Conservation (phyloP, 2,329 filamentous ascomycete species). For the Trichoderma lentiforme region DNA sequence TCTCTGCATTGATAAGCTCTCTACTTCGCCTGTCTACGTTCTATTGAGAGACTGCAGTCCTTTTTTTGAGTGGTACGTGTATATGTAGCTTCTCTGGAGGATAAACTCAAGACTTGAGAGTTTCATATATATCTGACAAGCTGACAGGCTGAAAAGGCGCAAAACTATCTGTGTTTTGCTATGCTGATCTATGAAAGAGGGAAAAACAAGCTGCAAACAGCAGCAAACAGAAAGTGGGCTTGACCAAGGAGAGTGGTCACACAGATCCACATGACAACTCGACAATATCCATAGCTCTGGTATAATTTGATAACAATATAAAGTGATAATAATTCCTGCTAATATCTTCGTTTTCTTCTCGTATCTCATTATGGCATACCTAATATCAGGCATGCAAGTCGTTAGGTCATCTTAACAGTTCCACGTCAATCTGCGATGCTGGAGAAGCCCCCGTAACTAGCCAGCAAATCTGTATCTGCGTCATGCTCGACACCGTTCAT, state of each 20-base stretch:
- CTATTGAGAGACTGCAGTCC: not conserved
- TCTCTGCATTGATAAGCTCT: not conserved
- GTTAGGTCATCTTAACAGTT: not conserved
- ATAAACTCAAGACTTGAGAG: not conserved
- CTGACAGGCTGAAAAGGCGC: too few relatives aligned
- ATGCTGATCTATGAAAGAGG: too few relatives aligned
- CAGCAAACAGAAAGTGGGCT: too few relatives aligned
- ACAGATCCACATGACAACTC: too few relatives aligned
- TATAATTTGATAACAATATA: not conserved
- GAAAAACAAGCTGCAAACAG: too few relatives aligned
- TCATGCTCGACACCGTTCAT: not conserved
- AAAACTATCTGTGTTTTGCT: too few relatives aligned
- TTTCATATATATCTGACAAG: not conserved
- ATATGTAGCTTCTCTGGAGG: not conserved
- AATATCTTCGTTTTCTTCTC: not conserved
- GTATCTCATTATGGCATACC: not conserved
- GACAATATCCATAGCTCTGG: not conserved
- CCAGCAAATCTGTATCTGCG: not conserved
- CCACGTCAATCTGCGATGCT: not conserved
- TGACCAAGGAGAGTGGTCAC: too few relatives aligned
- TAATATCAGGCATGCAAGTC: not conserved
- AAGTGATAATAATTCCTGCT: not conserved
- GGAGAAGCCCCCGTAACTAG: not conserved
- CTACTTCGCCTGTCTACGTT: not conserved
- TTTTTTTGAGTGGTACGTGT: not conserved